These are phyloP conservation scores for Aureobasidium uvarum DNA, from an alignment of 2,329 filamentous ascomycete genomes.

Conservation along the genomic window DNA sequence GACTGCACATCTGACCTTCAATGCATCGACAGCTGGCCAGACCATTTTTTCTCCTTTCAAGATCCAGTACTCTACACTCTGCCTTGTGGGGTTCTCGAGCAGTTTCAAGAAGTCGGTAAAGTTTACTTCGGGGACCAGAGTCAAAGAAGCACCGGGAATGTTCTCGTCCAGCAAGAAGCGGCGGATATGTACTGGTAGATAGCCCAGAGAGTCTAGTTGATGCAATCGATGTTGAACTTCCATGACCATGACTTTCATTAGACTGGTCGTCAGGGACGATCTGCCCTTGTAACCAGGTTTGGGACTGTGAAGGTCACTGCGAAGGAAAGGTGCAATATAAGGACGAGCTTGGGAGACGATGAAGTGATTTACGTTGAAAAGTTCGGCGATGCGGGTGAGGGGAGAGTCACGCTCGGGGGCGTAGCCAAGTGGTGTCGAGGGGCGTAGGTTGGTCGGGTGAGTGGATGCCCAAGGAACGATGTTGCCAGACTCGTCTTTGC, in stretches of 20 bases:
- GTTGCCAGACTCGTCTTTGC: slow-evolving; percentile 70
- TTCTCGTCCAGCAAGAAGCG: slow-evolving; percentile 78
- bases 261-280: slow-evolving; percentile 52
- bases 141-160: slow-evolving; percentile 59
- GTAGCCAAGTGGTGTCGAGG: slow-evolving; percentile 62
- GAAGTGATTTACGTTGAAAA: slow-evolving; percentile 94
- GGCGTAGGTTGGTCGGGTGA: slow-evolving; percentile 61
- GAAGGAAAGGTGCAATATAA: slow-evolving; percentile 81
- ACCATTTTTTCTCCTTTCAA: slow-evolving; percentile 79
- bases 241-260: slow-evolving; percentile 58
- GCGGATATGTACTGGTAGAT: slow-evolving; percentile 67
- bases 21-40: slow-evolving; percentile 81
- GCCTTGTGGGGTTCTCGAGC: slow-evolving; percentile 76
- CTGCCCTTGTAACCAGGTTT: slow-evolving; percentile 58
- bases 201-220: slow-evolving; percentile 73
- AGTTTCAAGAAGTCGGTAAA: slow-evolving; percentile 71
- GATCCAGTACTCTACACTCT: slow-evolving; percentile 81
- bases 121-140: slow-evolving; percentile 76
- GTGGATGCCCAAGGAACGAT: slow-evolving; percentile 71
- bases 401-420: slow-evolving; percentile 66
- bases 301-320: slow-evolving; percentile 75
- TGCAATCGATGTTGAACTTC: slow-evolving; percentile 78
- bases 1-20: slow-evolving; percentile 78
- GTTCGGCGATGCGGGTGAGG: slow-evolving; percentile 70
- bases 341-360: slow-evolving; percentile 90